These are phyloP conservation scores for Metschnikowia proteae DNA, from an alignment of 805 yeast genomes.

Conservation along the genomic window DNA sequence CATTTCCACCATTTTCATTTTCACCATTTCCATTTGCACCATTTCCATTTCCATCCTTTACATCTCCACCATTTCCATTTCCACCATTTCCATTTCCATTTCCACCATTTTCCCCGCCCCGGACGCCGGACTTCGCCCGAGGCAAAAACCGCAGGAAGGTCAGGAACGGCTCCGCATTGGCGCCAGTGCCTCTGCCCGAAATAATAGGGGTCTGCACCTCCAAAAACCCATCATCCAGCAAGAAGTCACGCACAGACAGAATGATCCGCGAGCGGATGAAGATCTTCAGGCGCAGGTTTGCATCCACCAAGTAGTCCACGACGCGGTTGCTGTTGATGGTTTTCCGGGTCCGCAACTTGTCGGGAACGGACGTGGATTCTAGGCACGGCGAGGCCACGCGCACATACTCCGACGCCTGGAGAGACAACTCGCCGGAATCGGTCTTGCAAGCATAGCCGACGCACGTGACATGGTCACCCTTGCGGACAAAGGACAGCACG, in stretches of 20 bases:
- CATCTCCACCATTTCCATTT: neutral
- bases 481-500: slow-evolving; percentile 44
- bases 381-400: slow-evolving; percentile 63
- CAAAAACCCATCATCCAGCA: slow-evolving; percentile 53
- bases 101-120: neutral
- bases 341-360: slow-evolving; percentile 50
- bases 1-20: neutral
- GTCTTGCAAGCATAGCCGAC: slow-evolving; percentile 74
- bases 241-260: slow-evolving; percentile 52
- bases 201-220: slow-evolving; percentile 91
- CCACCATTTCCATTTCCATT: neutral
- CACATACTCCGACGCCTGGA: slow-evolving; percentile 53
- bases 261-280: slow-evolving; percentile 54
- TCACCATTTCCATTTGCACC: neutral
- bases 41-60: too few species aligned
- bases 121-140: slow-evolving; percentile 5
- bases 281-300: slow-evolving; percentile 44
- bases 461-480: slow-evolving; percentile 70
- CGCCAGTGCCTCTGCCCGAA: slow-evolving; percentile 75
- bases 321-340: slow-evolving; percentile 66
- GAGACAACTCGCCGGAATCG: slow-evolving; percentile 71
- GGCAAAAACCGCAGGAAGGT: slow-evolving; percentile 46
- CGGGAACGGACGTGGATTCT: slow-evolving; percentile 47
- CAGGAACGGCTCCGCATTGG: slow-evolving; percentile 83
- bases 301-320: slow-evolving; percentile 65